A percentile compares a stretch with the other conserved stretches of the same genome.
phyloP scores from a whole-genome alignment of 208 protist species.

The Porcisia deanei region DNA sequence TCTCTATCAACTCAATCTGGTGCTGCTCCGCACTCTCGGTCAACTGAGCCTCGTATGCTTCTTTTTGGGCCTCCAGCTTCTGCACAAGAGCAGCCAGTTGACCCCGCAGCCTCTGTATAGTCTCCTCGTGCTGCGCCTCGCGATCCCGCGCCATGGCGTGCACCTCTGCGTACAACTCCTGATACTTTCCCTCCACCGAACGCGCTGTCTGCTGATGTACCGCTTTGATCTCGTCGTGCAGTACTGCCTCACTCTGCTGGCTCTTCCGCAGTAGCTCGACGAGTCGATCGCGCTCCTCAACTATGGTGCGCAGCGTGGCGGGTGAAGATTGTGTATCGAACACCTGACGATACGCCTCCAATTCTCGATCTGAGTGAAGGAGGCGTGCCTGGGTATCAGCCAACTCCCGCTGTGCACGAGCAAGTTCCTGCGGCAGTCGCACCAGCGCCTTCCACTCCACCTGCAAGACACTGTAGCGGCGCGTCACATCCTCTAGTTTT shows the following conservation, averaged over 20 bases:
- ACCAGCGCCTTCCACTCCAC: constrained; percentile 42
- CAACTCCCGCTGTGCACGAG: constrained; percentile 42
- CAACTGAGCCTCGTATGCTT: constrained; percentile 28
- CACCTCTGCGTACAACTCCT: constrained; percentile 13
- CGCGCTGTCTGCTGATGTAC: constrained; percentile 20
- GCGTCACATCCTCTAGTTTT: constrained; percentile 31
- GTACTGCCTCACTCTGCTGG: constrained; percentile 32
- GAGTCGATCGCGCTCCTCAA: constrained; percentile 58
- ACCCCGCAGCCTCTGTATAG: constrained; percentile 12
- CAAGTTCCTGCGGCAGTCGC: constrained; percentile 48
- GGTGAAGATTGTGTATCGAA: constrained; percentile 33
- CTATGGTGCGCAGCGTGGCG: constrained; percentile 33
- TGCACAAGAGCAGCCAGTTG: constrained; percentile 11
- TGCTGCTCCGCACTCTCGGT: constrained; percentile 16
- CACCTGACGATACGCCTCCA: constrained; percentile 39
- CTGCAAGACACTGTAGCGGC: constrained; percentile 32
- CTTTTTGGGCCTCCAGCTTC: constrained; percentile 24
- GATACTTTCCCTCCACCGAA: constrained; percentile 21
- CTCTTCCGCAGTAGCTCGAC: constrained; percentile 53
- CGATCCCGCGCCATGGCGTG: constrained; percentile 35
- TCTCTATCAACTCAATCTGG: constrained; percentile 21
- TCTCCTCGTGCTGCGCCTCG: constrained; percentile 27
- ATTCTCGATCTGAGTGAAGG: constrained; percentile 25
- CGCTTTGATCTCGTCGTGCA: constrained; percentile 39
- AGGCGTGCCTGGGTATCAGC: constrained; percentile 34